Conservation (phyloP, 2,329 filamentous ascomycete species). For the Nigrograna mackinnonii region DNA sequence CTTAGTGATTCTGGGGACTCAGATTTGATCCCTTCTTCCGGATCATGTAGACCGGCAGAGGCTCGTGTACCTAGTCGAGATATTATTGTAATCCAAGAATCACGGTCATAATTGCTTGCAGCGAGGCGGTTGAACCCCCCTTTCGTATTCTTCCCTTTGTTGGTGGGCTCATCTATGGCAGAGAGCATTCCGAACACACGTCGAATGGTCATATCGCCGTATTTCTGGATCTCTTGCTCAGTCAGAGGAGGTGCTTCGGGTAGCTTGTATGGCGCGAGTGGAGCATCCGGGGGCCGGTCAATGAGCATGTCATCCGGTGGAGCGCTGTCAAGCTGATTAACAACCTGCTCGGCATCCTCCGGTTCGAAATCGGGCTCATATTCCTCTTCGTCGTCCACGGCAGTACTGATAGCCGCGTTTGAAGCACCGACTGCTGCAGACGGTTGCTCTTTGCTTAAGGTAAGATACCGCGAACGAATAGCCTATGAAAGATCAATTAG, state of each 20-base stretch:
- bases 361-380: constrained; percentile 88
- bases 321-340: constrained; percentile 75
- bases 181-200: constrained; percentile 80
- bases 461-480: constrained; percentile 47
- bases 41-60: constrained; percentile 69
- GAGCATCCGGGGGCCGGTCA: constrained; percentile 33
- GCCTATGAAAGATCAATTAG: constrained; percentile 32
- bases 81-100: constrained; percentile 89
- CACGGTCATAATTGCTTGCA: constrained; percentile 79
- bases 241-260: constrained; percentile 76
- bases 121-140: constrained; percentile 82
- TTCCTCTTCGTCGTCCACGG: constrained; percentile 80
- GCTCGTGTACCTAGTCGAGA: constrained; percentile 83
- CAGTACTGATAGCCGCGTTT: constrained; percentile 28
- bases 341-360: constrained; percentile 76
- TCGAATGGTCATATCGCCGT: constrained; percentile 73
- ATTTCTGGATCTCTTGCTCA: constrained; percentile 70
- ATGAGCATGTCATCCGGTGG: constrained; percentile 60
- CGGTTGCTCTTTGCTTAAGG: constrained; percentile 35
- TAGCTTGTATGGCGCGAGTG: constrained; percentile 74
- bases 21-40: constrained; percentile 65
- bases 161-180: constrained; percentile 67
- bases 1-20: constrained; percentile 52
- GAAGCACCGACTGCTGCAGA: constrained; percentile 29
- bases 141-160: constrained; percentile 46